These are phyloP conservation scores for Silene noctiflora DNA, from an alignment of 179 eudicot species.

Conservation along the genomic window DNA sequence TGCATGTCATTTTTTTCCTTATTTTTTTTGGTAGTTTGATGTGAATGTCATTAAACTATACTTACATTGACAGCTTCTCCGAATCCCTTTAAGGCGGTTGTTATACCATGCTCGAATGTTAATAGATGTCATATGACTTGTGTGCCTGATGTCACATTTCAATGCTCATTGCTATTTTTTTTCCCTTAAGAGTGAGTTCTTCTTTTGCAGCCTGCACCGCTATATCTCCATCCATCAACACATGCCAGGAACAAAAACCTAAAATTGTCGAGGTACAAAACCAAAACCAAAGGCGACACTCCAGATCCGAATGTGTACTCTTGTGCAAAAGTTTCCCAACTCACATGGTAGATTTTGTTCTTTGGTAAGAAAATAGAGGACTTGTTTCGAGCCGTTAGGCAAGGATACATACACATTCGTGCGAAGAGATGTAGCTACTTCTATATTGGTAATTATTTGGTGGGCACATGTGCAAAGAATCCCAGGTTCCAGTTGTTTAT, in stretches of 20 bases:
- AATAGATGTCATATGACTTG: too few species aligned
- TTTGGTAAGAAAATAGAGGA: background rate
- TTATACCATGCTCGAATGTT: background rate
- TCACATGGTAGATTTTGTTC: background rate
- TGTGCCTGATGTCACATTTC: too few species aligned
- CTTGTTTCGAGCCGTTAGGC: too few species aligned
- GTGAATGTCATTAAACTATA: constrained; percentile 6
- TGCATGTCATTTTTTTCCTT: background rate
- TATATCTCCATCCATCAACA: background rate
- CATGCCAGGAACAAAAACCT: too few species aligned
- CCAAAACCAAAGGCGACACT: background rate
- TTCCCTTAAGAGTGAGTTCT: background rate
- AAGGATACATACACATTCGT: background rate
- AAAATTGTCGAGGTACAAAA: background rate
- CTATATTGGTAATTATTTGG: background rate
- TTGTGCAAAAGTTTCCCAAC: background rate
- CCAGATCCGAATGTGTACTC: background rate
- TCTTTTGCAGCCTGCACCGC: background rate
- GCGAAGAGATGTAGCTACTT: background rate
- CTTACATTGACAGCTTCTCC: background rate
- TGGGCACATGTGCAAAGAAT: constrained; percentile 29
- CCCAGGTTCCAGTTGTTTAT: constrained; percentile 16
- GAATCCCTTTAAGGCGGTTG: background rate
- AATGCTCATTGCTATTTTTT: too few species aligned
- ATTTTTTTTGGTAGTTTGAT: too few species aligned